Percentiles rank a stretch among this genome's conserved stretches.
phyloP scores from a whole-genome alignment of 2,329 filamentous ascomycete species.

The Sporothrix brasiliensis region DNA sequence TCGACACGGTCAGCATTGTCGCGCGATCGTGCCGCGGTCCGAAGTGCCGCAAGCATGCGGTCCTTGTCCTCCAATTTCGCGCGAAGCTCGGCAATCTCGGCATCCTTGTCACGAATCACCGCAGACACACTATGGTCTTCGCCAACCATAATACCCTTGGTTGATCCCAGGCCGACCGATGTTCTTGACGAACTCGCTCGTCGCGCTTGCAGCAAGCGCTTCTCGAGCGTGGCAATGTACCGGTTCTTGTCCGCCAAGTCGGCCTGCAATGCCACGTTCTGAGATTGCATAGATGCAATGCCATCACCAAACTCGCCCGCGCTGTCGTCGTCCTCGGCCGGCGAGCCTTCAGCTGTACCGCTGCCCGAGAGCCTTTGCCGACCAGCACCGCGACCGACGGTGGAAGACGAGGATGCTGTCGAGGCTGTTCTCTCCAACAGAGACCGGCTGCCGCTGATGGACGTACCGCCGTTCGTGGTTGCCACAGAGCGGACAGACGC shows the following conservation, averaged over 20 bases:
- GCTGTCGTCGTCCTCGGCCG: conserved; percentile 67
- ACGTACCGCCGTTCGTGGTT: conserved; percentile 56
- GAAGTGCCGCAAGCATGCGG: conserved; percentile 84
- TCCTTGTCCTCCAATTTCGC: conserved; percentile 92
- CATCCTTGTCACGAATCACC: conserved; percentile 82
- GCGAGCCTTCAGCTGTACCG: conserved; percentile 43
- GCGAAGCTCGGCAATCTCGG: conserved; percentile 88
- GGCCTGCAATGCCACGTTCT: conserved; percentile 89
- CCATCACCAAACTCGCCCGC: conserved; percentile 85
- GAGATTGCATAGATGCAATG: conserved; percentile 76
- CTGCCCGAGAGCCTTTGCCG: conserved; percentile 50
- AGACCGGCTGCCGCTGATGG: conserved; percentile 42
- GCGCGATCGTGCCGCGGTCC: conserved; percentile 80
- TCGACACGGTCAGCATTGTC: conserved; percentile 70
- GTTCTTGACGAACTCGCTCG: conserved; percentile 87
- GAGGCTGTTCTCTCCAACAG: conserved; percentile 67
- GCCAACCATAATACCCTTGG: conserved; percentile 67
- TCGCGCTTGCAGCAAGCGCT: conserved; percentile 85
- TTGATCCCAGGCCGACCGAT: conserved; percentile 67
- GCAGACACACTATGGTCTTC: conserved; percentile 77
- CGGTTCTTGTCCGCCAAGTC: conserved; percentile 96
- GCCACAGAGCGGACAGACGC: conserved; percentile 45
- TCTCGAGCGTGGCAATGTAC: conserved; percentile 92
- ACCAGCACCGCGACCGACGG: conserved; percentile 58
- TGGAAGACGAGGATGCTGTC: conserved; percentile 65